phyloP scores from a whole-genome alignment of 2,329 filamentous ascomycete genomes.

The Neonectria neomacrospora region DNA sequence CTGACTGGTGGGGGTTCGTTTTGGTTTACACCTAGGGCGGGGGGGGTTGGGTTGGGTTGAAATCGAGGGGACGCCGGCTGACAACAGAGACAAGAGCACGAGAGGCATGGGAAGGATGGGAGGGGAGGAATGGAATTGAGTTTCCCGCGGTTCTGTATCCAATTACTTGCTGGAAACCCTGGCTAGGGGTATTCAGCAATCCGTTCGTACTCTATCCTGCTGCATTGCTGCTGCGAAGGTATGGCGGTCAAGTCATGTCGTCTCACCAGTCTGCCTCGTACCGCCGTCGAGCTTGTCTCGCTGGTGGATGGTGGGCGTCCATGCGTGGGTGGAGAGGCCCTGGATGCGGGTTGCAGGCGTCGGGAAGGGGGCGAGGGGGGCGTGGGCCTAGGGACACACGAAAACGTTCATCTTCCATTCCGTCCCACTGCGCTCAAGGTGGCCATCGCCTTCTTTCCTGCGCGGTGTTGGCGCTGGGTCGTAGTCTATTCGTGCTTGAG shows the following conservation, averaged over 20 bases:
- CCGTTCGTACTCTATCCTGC: neutral
- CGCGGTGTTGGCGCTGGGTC: neutral
- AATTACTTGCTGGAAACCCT: neutral
- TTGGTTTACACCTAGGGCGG: neutral
- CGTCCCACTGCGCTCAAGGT: neutral
- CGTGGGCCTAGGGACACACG: neutral
- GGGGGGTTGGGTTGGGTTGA: too few relatives aligned
- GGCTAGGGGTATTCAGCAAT: neutral
- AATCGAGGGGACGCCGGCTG: slow-evolving; percentile 2
- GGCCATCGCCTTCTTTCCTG: too few relatives aligned
- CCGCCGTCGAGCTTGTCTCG: neutral
- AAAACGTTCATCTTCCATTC: neutral
- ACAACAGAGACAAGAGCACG: neutral
- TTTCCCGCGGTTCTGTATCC: neutral
- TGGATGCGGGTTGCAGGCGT: neutral
- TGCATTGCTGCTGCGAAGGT: too few relatives aligned
- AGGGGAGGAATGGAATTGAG: neutral
- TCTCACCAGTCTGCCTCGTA: neutral
- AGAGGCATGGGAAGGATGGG: too few relatives aligned
- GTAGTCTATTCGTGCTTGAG: too few relatives aligned
- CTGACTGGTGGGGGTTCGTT: neutral
- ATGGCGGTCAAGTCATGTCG: neutral
- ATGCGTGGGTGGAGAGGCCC: too few relatives aligned
- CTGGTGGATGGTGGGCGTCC: neutral
- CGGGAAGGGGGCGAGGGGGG: neutral